Evolutionary conservation across 1,284 basidiomycete genomes (phyloP).

Genomic region (Mycena sp.): DNA sequence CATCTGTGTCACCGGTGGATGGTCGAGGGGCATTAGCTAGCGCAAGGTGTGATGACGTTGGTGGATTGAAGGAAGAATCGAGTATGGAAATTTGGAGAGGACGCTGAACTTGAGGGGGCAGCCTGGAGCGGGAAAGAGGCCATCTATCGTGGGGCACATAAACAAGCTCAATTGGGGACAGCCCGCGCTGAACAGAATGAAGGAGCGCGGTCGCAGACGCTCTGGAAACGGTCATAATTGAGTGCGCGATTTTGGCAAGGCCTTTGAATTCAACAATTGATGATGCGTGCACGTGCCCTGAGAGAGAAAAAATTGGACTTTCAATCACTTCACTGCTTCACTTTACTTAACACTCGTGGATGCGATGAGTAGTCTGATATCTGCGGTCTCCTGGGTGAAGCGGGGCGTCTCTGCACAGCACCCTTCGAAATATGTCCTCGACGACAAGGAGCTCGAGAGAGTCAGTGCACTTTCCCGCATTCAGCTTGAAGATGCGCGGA

Average conservation of each 20-base stretch:
- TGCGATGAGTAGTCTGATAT: constrained; percentile 79
- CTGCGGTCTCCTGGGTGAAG: constrained; percentile 79
- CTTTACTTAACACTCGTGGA: background rate
- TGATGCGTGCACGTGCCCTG: too few species aligned
- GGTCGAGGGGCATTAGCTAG: constrained; percentile 65
- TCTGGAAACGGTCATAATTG: constrained; percentile 29
- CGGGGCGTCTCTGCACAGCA: constrained; percentile 82
- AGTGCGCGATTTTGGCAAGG: background rate
- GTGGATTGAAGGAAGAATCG: constrained; percentile 96
- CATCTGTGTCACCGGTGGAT: constrained; percentile 2
- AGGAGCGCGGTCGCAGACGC: constrained; percentile 46
- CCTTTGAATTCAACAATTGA: background rate
- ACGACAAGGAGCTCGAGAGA: constrained; percentile 91
- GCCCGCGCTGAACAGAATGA: constrained; percentile 55
- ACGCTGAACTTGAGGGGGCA: constrained; percentile 30
- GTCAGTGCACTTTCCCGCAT: constrained; percentile 91
- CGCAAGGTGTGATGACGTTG: constrained; percentile 87
- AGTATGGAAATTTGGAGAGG: constrained; percentile 71
- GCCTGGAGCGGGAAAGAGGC: constrained; percentile 52
- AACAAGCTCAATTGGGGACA: constrained; percentile 62
- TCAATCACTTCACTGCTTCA: background rate
- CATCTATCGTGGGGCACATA: constrained; percentile 63
- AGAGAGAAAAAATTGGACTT: background rate
- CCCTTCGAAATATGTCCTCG: constrained; percentile 90
- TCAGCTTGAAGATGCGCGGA: constrained; percentile 88